Base-by-base conservation (phyloP, 768 basidiomycete genomes). In the Lyophyllum semitale region DNA sequence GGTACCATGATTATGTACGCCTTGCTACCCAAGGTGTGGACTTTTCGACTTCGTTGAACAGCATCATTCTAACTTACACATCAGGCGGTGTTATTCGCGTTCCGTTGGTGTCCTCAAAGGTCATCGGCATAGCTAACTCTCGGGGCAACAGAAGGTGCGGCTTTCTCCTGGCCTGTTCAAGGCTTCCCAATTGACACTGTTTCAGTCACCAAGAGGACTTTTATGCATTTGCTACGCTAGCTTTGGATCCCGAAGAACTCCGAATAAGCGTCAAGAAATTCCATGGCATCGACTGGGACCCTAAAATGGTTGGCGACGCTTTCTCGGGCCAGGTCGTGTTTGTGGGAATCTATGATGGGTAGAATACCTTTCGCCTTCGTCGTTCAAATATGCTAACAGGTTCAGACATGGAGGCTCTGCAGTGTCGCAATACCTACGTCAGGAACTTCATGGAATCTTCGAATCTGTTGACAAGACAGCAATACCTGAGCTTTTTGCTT, bases 311-410 rank as follows among this genome's bases (percentile, higher is more conserved):
- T 8, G 78, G 77, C 1, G 77, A 85, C 30, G 73, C 78, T 6
- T 73, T 92, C 20, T 79, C 90, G 1, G 73, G 83, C 26, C 93
- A 97, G 69, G 89, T 87, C 7, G 79, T 93, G 5, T 94, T 91
- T 62, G 84, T 93, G 33, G 95, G 94, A 27, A 87, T 97, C 53
- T 97, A 94, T 68, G 95, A 97, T 55, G 95, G 95, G 91, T 91
- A 63, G 53, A 80, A 68, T n/a, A 41, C 27, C 47, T 8, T 44
- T 54, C 26, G 42, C 15, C 46, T 38, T 35, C 22, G 20, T n/a
- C 26, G 12, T 50, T 23, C 37, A 20, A 33, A 26, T 8, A 22
- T 55, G 44, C 63, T 55, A 54, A 58, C 44, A 37, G 41, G 15
- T 29, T n/a, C 51, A 94, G 92, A 8, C 95, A 97, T 65, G 95